A percentile compares a stretch with the other conserved stretches of the same genome.
These are phyloP conservation scores for Nadsonia starkeyi-henricii DNA, from an alignment of 1,139 yeast species.

Conservation along the genomic window DNA sequence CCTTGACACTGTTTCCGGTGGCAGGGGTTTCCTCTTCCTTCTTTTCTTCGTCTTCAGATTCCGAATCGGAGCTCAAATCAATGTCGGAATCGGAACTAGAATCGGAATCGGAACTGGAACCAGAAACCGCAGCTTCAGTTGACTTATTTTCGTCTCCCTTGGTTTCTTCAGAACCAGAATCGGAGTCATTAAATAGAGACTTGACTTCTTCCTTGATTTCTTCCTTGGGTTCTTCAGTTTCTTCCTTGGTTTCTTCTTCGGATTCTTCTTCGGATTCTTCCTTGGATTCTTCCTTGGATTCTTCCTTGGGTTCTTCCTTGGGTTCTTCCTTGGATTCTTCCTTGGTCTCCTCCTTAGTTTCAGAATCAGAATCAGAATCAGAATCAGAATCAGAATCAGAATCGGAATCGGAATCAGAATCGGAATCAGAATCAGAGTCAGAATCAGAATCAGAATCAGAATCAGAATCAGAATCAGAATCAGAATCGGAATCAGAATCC, in stretches of 20 bases:
- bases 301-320: neutral
- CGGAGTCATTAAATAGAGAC: neutral
- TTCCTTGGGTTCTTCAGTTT: neutral
- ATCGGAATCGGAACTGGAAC: neutral
- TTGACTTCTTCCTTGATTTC: neutral
- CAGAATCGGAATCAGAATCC: slow-evolving; percentile 6
- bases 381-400: neutral
- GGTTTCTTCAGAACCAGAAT: neutral
- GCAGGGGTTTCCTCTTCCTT: slow-evolving; percentile 5
- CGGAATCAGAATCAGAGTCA: neutral
- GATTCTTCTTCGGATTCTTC: neutral
- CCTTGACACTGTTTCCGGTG: slow-evolving; percentile 2
- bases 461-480: slow-evolving; percentile 6
- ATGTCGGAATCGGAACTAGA: neutral
- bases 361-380: slow-evolving; percentile 1
- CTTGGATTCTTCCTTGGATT: neutral
- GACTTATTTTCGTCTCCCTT: neutral
- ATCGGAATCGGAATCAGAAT: too few species aligned
- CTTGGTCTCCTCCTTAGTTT: neutral
- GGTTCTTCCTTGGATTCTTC: neutral
- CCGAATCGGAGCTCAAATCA: slow-evolving; percentile 8
- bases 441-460: neutral
- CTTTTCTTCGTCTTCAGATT: slow-evolving; percentile 14
- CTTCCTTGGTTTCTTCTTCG: neutral
- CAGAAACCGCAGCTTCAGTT: slow-evolving; percentile 1